Evolutionary conservation across 1,139 yeast species (phyloP), one percentile per base, ranked within the genome.

Genomic region (Geotrichum restrictum): DNA sequence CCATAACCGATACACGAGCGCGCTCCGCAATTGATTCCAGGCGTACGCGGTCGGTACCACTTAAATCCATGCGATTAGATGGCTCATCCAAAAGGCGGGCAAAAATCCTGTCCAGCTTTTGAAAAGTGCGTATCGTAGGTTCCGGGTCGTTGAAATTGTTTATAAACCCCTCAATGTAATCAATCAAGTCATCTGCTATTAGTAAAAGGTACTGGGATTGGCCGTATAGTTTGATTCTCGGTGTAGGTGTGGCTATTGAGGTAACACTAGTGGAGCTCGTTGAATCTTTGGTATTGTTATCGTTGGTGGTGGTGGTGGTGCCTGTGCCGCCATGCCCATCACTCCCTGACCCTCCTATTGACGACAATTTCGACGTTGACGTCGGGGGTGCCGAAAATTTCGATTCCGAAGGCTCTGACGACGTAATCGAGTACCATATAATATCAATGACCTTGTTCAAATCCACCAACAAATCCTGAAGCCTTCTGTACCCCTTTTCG

Each of bases 121-220:
- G 54, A 40, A 46, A 46, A 13, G 39, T 40, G 3, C 54, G 43
- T 18, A 53, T 18, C 11, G 43, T 46, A 13, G 52, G 33, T 24
- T 38, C 44, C 16, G 46, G 45, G 2, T 47, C 50, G 6, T 53
- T 50, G 11, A 60, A 57, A 14, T 50, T 37, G 7, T 22, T 31
- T 3, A 34, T 44, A 41, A 56, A 64, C 4, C 64, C 66, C 32
- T 57, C 58, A 14, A 65, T 52, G 48, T 56, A 85, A 58, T 85
- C 93, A 48, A 82, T 80, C 49, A 84, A 65, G 58, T 84, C 91
- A 44, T 85, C 87, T 55, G 85, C 73, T 3, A 85, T 74, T 55
- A 77, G 77, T 34, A 85, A 71, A 22, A 83, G 68, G 59, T 83
- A 85, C 52, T 81, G 80, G 0, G 74, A 71, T 64, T 83, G 91